A percentile compares a stretch with the other conserved stretches of the same genome.
These are phyloP conservation scores for Dunaliella sp. DNA, from an alignment of 139 green algal genomes.

Conservation along the genomic window DNA sequence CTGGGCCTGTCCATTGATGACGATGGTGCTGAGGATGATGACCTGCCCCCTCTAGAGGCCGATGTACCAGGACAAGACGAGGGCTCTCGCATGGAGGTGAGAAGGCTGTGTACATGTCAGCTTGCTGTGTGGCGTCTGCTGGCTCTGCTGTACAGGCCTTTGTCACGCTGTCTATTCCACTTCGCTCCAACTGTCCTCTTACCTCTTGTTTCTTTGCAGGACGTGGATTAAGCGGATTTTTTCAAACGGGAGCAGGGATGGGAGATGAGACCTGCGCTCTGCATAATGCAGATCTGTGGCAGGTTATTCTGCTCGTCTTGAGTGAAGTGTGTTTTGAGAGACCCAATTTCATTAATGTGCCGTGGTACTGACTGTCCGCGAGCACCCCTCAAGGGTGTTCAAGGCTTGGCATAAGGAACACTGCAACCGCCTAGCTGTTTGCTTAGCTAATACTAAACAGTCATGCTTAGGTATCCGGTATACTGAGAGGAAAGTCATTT, in stretches of 20 bases:
- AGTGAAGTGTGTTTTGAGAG: neutral
- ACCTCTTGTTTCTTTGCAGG: conserved; percentile 18
- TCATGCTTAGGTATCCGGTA: too few relatives aligned
- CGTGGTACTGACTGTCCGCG: neutral
- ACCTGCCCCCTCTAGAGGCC: conserved; percentile 93
- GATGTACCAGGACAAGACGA: conserved; percentile 74
- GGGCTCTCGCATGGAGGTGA: conserved; percentile 92
- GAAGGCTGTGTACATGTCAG: neutral
- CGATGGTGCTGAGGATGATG: conserved; percentile 77
- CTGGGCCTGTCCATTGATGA: conserved; percentile 98
- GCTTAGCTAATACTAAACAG: too few relatives aligned
- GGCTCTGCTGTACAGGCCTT: neutral
- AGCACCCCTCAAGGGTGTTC: neutral
- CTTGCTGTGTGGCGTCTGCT: neutral
- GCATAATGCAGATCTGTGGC: neutral
- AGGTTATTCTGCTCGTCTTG: neutral
- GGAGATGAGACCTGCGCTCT: neutral
- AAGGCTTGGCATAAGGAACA: neutral
- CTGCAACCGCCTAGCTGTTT: too few relatives aligned
- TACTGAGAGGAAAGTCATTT: neutral
- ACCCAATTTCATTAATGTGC: neutral
- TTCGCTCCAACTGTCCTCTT: neutral
- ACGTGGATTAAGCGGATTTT: conserved; percentile 74
- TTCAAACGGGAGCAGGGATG: neutral
- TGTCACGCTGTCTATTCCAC: neutral